phyloP scores from a whole-genome alignment of 2,329 filamentous ascomycete species.

The Alternaria infectoria region DNA sequence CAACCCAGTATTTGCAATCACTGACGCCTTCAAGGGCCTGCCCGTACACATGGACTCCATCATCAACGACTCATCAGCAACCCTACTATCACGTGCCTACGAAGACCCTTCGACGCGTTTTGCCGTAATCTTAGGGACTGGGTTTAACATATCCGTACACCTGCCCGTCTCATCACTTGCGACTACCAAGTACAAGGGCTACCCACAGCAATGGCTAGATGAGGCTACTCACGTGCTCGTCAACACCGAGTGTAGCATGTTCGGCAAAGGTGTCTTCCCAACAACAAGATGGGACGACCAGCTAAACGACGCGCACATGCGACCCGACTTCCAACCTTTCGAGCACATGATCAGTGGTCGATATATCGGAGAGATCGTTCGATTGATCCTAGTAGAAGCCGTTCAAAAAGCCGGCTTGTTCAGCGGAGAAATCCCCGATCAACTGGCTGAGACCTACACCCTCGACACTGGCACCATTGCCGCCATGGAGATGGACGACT shows the following conservation, averaged over 20 bases:
- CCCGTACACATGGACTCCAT: slow-evolving; percentile 67
- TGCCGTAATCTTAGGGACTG: slow-evolving; percentile 69
- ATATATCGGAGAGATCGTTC: slow-evolving; percentile 68
- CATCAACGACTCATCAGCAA: slow-evolving; percentile 68
- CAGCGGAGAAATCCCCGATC: slow-evolving; percentile 62
- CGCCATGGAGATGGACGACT: slow-evolving; percentile 59
- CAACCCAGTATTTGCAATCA: background rate
- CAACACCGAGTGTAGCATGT: slow-evolving; percentile 72
- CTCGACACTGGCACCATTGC: slow-evolving; percentile 66
- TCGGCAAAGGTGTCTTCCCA: slow-evolving; percentile 64
- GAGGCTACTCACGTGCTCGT: slow-evolving; percentile 67
- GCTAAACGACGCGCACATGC: slow-evolving; percentile 62
- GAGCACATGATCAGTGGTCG: slow-evolving; percentile 69
- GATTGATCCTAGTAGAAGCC: slow-evolving; percentile 66
- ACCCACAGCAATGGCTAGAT: slow-evolving; percentile 62
- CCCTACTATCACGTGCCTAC: slow-evolving; percentile 67
- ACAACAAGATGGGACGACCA: slow-evolving; percentile 67
- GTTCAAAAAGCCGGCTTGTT: slow-evolving; percentile 63
- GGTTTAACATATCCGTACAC: slow-evolving; percentile 69
- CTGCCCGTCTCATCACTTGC: slow-evolving; percentile 63
- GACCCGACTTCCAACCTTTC: slow-evolving; percentile 69
- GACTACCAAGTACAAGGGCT: slow-evolving; percentile 61
- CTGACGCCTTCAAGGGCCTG: slow-evolving; percentile 49
- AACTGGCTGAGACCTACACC: slow-evolving; percentile 62
- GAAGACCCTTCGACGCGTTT: slow-evolving; percentile 65